A percentile compares a stretch with the other conserved stretches of the same genome.
These are phyloP conservation scores for Fomitopsis pinicola DNA, from an alignment of 1,284 basidiomycete genomes.

Conservation along the genomic window DNA sequence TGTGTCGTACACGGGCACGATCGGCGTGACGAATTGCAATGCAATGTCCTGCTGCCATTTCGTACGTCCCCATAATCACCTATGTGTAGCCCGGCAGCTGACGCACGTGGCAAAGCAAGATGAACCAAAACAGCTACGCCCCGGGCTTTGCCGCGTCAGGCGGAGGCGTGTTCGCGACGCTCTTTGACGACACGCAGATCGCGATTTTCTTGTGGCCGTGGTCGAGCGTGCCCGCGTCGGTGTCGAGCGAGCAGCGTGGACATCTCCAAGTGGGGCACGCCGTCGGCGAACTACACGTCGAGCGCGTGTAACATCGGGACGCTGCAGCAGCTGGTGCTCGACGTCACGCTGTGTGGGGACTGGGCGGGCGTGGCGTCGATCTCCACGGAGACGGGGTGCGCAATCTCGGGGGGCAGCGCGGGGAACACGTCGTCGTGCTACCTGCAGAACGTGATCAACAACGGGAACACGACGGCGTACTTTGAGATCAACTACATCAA, in stretches of 20 bases:
- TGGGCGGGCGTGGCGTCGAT: slow-evolving; percentile 44
- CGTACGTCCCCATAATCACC: slow-evolving; percentile 4
- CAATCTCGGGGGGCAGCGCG: slow-evolving; percentile 25
- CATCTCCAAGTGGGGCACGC: slow-evolving; percentile 51
- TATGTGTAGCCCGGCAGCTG: not conserved
- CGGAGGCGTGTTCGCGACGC: slow-evolving; percentile 62
- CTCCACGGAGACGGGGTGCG: slow-evolving; percentile 36
- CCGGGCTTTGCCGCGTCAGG: slow-evolving; percentile 50
- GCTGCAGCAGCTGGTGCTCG: slow-evolving; percentile 48
- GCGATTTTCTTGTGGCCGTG: slow-evolving; percentile 66
- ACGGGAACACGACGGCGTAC: slow-evolving; percentile 43
- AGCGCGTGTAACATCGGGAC: slow-evolving; percentile 41
- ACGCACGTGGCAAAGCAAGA: slow-evolving; percentile 29
- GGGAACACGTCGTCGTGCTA: slow-evolving; percentile 27
- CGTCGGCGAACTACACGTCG: slow-evolving; percentile 52
- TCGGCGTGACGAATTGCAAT: slow-evolving; percentile 37
- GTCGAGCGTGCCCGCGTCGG: slow-evolving; percentile 28
- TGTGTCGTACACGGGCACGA: slow-evolving; percentile 33
- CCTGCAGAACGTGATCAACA: slow-evolving; percentile 46
- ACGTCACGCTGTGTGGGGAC: slow-evolving; percentile 56
- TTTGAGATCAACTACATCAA: slow-evolving; percentile 51
- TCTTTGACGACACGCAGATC: slow-evolving; percentile 50
- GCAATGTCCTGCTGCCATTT: slow-evolving; percentile 50
- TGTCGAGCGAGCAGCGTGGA: slow-evolving; percentile 36
- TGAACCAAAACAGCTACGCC: slow-evolving; percentile 47